Percentiles rank a stretch among this genome's conserved stretches.
Evolutionary conservation across 2,329 filamentous ascomycete genomes (phyloP).

Genomic region (Gremmenia infestans): DNA sequence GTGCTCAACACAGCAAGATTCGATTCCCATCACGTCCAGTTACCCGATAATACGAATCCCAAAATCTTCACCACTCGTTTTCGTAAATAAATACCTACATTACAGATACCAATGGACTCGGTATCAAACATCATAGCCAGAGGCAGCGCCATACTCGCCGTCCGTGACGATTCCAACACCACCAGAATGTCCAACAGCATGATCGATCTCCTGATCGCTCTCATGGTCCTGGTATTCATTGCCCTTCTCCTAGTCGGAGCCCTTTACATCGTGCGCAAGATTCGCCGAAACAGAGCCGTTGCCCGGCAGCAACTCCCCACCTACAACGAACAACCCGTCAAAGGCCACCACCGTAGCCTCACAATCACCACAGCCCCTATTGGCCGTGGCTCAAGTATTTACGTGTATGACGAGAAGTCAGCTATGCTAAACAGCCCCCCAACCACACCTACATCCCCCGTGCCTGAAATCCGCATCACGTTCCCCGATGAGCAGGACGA

Average conservation of each 20-base stretch:
- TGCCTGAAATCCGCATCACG: slow-evolving; percentile 96
- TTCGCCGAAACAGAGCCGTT: slow-evolving; percentile 43
- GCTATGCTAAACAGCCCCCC: slow-evolving; percentile 71
- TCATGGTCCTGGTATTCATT: slow-evolving; percentile 74
- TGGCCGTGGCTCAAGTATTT: slow-evolving; percentile 60
- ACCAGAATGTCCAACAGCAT: slow-evolving; percentile 52
- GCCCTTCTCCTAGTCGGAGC: slow-evolving; percentile 61
- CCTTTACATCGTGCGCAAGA: slow-evolving; percentile 69
- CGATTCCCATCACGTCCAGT: not conserved
- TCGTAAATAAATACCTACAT: not conserved
- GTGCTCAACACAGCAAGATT: not conserved
- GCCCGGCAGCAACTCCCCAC: slow-evolving; percentile 57
- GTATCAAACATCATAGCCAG: slow-evolving; percentile 30
- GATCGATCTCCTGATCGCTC: slow-evolving; percentile 71
- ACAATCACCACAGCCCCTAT: slow-evolving; percentile 48
- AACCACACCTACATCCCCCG: slow-evolving; percentile 71
- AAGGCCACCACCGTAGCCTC: slow-evolving; percentile 44
- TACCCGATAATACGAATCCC: not conserved
- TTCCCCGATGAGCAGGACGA: slow-evolving; percentile 95
- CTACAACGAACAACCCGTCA: slow-evolving; percentile 52
- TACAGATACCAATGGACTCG: slow-evolving; percentile 19
- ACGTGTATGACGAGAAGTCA: slow-evolving; percentile 76
- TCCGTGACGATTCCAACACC: slow-evolving; percentile 41
- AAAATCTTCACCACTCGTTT: not conserved
- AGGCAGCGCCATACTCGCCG: slow-evolving; percentile 39